These are phyloP conservation scores for Rhynchospora tenuis DNA, from an alignment of 176 grass and related monocot species.

Conservation along the genomic window DNA sequence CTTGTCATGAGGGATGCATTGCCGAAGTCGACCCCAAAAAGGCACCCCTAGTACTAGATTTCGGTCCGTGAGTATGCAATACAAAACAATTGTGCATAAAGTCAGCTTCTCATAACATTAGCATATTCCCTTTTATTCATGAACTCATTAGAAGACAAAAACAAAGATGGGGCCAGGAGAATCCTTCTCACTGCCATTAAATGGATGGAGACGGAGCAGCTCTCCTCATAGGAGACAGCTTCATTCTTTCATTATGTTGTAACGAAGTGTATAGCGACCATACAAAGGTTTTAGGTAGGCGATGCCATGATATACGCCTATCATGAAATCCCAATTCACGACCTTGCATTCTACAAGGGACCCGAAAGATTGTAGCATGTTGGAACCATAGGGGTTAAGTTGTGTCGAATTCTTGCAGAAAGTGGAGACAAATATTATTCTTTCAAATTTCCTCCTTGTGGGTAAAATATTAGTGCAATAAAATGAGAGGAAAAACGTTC, in stretches of 20 bases:
- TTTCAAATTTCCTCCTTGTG: not conserved
- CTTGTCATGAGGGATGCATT: not conserved
- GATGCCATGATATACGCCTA: slow-evolving; percentile 7
- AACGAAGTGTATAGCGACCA: not conserved
- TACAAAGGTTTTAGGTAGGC: not conserved
- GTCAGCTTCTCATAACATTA: not conserved
- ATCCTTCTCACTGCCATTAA: not conserved
- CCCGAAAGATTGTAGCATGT: not conserved
- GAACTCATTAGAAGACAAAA: slow-evolving; percentile 11
- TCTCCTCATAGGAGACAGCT: slow-evolving; percentile 21
- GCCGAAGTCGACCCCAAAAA: not conserved
- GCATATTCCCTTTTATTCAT: not conserved
- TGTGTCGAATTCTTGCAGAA: not conserved
- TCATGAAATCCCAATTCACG: slow-evolving; percentile 1
- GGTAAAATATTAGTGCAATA: not conserved
- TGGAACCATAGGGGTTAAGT: not conserved
- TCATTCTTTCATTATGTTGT: not conserved
- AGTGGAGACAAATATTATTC: not conserved
- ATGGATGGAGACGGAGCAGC: not conserved
- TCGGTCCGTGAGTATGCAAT: not conserved
- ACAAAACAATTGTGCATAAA: not conserved
- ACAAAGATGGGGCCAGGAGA: slow-evolving; percentile 10
- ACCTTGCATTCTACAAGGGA: not conserved
- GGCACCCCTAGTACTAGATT: too few species aligned
- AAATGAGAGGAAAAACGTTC: too few species aligned